Evolutionary conservation across 192 early-diverging fungal genomes (phyloP).

Genomic region (Coemansia umbellata): DNA sequence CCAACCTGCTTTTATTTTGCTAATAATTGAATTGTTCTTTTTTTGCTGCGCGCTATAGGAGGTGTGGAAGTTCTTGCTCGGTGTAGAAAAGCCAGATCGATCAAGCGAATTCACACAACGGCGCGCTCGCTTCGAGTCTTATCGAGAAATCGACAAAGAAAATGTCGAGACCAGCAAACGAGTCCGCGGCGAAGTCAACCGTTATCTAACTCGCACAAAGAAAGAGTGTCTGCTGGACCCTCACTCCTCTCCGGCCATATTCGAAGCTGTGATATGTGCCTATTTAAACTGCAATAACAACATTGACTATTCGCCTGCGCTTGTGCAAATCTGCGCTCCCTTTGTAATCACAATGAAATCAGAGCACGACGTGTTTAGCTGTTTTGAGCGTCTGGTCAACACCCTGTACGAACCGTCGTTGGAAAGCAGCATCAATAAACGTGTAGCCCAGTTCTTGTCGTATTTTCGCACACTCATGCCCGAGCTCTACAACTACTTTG

Average conservation of each 20-base stretch:
- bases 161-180: constrained; percentile 61
- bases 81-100: constrained; percentile 76
- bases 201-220: constrained; percentile 54
- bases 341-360: constrained; percentile 70
- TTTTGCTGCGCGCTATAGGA: constrained; percentile 45
- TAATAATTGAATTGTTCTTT: not conserved
- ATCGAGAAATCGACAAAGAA: constrained; percentile 69
- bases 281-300: constrained; percentile 76
- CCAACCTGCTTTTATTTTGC: not conserved
- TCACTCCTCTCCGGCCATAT: constrained; percentile 53
- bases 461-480: constrained; percentile 79
- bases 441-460: constrained; percentile 80
- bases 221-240: constrained; percentile 33
- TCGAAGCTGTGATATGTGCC: constrained; percentile 83
- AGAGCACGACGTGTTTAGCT: constrained; percentile 78
- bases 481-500: constrained; percentile 90
- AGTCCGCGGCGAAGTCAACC: constrained; percentile 70
- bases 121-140: constrained; percentile 59
- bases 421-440: constrained; percentile 62
- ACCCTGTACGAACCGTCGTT: constrained; percentile 68
- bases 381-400: constrained; percentile 75
- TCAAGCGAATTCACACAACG: constrained; percentile 66
- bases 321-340: constrained; percentile 78
- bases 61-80: constrained; percentile 85
- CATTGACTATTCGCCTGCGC: constrained; percentile 69